Evolutionary conservation across 2,329 filamentous ascomycete species (phyloP).

Genomic region (Endothia cerciana): DNA sequence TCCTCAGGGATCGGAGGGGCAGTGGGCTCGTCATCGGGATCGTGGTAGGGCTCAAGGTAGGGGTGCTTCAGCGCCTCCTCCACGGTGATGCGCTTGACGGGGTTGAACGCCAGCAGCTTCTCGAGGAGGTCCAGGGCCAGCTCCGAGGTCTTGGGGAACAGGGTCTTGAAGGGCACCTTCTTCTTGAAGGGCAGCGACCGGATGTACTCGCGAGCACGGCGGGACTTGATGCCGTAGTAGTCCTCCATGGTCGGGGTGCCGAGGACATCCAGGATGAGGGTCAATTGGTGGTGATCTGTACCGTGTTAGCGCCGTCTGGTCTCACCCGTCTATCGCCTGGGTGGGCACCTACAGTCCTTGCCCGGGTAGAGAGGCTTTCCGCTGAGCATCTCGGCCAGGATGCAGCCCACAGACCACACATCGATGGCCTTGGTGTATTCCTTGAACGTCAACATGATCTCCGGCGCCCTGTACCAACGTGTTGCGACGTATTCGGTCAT

Average conservation of each 20-base stretch:
- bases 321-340: background rate
- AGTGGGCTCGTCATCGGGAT: slow-evolving; percentile 96
- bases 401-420: slow-evolving; percentile 98
- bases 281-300: slow-evolving; percentile 94
- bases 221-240: slow-evolving; percentile 99
- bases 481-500: slow-evolving; percentile 99
- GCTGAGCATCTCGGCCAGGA: slow-evolving; percentile 97
- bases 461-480: slow-evolving; percentile 96
- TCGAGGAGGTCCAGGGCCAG: slow-evolving; percentile 91
- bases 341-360: slow-evolving; percentile 80
- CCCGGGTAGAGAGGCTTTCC: slow-evolving; percentile 97
- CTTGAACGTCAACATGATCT: slow-evolving; percentile 99
- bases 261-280: slow-evolving; percentile 93
- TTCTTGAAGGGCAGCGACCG: slow-evolving; percentile 98
- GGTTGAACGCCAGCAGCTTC: slow-evolving; percentile 96
- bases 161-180: slow-evolving; percentile 95
- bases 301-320: slow-evolving; percentile 23
- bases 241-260: slow-evolving; percentile 99
- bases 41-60: slow-evolving; percentile 97
- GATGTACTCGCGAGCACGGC: slow-evolving; percentile 96
- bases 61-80: slow-evolving; percentile 97
- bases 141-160: slow-evolving; percentile 99
- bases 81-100: slow-evolving; percentile 96
- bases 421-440: slow-evolving; percentile 99
- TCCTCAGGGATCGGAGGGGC: slow-evolving; percentile 96